Evolutionary conservation across 768 basidiomycete genomes (phyloP), one percentile per base, ranked within the genome.

Genomic region (Cyclocybe cylindracea): DNA sequence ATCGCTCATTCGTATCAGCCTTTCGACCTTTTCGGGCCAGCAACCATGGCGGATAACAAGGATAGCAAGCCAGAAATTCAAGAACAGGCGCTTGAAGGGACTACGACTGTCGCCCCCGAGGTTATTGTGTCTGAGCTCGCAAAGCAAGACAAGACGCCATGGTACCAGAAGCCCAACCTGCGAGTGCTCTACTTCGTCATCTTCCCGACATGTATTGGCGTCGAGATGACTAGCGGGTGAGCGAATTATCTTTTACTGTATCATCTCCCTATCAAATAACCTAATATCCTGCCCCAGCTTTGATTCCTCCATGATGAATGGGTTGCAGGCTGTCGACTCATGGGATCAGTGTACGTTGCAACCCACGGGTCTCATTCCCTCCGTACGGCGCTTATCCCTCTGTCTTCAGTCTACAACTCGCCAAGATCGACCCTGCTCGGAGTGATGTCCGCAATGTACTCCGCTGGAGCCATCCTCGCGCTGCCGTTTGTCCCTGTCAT

Each of bases 151-250:
- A 70, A 68, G 36, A 73, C 71, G 5, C 80, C 83, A 37, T 87
- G 85, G 85, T 85, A 85, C 63, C 63, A 60, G 55, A 87, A 86
- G 57, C 82, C 72, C 2, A 86, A 86, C 55, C 66, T 87, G 53
- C 69, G 83, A 16, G 34, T 72, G 18, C 56, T 85, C 39, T 86
- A 86, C 64, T 51, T 86, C 19, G 42, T 85, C 44, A 72, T 85
- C 63, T 68, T 85, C 54, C 84, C 83, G 10, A 80, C 83, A 36
- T 81, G 80, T 54, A 76, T 83, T 29, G 82, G 82, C 18, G 80
- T 83, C 11, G 83, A 84, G 65, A 83, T 82, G 77, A 83, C 82
- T 1, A 79, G 78, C 60, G 81, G 81, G 78, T 82, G 54, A 46
- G 73, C 66, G 11, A 6, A 3, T 44, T 9, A 33, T 48, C 11